Base-by-base conservation (phyloP, 2,329 filamentous ascomycete species). In the Ophiostoma sp. region DNA sequence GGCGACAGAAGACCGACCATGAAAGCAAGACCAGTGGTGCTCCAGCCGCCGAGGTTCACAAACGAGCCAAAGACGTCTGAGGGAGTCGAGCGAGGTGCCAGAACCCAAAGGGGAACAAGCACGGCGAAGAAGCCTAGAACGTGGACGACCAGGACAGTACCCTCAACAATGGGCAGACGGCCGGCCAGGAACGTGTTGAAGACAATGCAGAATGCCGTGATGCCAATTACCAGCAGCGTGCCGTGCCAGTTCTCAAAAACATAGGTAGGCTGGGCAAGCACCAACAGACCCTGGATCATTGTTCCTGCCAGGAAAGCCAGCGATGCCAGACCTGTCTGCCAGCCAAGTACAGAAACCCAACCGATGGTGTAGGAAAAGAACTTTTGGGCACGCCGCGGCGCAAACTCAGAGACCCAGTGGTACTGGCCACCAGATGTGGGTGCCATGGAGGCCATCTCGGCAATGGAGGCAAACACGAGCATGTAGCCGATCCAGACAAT, bases 341-440 rank as follows among this genome's bases (percentile, higher is more conserved):
- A 87, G 9, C 82, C 84, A n/a, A 83, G 81, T n/a, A 86, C 81
- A 0, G 83, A 84, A 48, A 87, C 78, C 86, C 85, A 87, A 70
- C 84, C 86, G 61, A 84, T 84, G 5, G 86, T 79, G 77, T 89
- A 90, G 75, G 86, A 88, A 6, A 89, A 80, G 69, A 87, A 84
- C 73, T 85, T 87, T 75, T 88, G 84, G 39, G 82, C 83, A 22
- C 80, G 80, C 1, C 79, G 79, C 0, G 87, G 85, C 2, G 85
- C 85, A 72, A 89, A 84, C 76, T 87, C 85, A 0, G 85, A 87
- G 0, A 89, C 86, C 87, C 87, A 89, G 77, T 89, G 87, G 75
- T 90, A 90, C 79, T 90, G 87, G 9, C 88, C 88, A 63, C 87
- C 88, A 0, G 86, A 73, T 76, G 88, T 77, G 77, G 87, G 76